Conservation (phyloP, 106 monocot species). For the Cymbidium sinense region DNA sequence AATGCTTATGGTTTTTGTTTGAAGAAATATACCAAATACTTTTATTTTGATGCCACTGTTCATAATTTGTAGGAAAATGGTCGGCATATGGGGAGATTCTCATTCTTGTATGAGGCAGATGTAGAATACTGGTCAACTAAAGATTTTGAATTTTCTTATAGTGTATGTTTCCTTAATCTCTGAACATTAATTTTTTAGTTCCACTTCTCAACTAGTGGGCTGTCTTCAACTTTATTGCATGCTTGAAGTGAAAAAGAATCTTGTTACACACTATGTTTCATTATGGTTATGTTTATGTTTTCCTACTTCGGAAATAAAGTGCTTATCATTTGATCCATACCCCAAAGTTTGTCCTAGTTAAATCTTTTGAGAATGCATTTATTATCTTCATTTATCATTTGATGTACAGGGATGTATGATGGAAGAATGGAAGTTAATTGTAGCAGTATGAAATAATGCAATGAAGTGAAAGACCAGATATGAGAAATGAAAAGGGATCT, state of each 20-base stretch:
- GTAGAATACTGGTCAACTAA: conserved; percentile 72
- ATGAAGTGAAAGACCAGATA: too few species aligned
- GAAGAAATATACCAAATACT: too few species aligned
- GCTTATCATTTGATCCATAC: not conserved
- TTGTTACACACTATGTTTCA: not conserved
- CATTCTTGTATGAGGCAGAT: conserved; percentile 65
- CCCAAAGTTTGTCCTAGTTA: not conserved
- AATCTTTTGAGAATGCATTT: not conserved
- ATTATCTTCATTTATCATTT: not conserved
- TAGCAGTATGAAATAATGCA: too few species aligned
- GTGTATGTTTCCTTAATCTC: conserved; percentile 6
- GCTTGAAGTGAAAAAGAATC: too few species aligned
- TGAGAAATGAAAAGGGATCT: too few species aligned
- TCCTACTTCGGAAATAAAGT: not conserved
- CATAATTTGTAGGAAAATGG: conserved; percentile 45
- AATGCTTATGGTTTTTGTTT: not conserved
- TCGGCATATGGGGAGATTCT: conserved; percentile 44
- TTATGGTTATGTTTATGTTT: not conserved
- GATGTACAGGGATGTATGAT: too few species aligned
- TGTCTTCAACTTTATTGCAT: too few species aligned
- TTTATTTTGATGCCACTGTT: not conserved
- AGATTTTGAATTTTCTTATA: conserved; percentile 79
- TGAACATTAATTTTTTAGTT: not conserved
- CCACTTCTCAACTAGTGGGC: too few species aligned
- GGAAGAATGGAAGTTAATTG: too few species aligned